A percentile compares a stretch with the other conserved stretches of the same genome.
phyloP scores from a whole-genome alignment of 2,329 filamentous ascomycete genomes.

The Sclerotinia borealis region DNA sequence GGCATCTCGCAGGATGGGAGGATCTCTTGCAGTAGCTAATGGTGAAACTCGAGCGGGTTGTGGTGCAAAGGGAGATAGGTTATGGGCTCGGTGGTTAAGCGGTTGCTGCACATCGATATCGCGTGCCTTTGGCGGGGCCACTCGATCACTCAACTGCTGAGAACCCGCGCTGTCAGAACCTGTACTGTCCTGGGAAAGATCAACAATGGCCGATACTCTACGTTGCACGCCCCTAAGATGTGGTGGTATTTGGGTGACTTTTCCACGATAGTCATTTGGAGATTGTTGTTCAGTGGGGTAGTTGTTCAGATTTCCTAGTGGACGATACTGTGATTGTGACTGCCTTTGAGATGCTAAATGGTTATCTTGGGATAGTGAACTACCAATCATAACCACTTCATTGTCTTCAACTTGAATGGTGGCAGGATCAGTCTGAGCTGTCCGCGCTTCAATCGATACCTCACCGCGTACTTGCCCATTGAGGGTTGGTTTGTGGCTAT shows the following conservation, averaged over 20 bases:
- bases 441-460: constrained; percentile 20
- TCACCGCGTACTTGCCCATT: constrained; percentile 23
- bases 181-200: constrained; percentile 11
- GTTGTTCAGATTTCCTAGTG: background rate
- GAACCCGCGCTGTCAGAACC: constrained; percentile 2
- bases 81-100: constrained; percentile 54
- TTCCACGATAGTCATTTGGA: constrained; percentile 1
- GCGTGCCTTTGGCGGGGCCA: constrained; percentile 32
- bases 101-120: constrained; percentile 36
- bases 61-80: constrained; percentile 66
- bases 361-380: constrained; percentile 30
- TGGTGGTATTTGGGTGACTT: background rate
- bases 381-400: constrained; percentile 26
- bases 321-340: constrained; percentile 17
- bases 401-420: constrained; percentile 21
- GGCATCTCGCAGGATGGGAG: constrained; percentile 28
- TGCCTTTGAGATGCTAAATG: constrained; percentile 22
- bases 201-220: constrained; percentile 12
- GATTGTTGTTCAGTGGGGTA: constrained; percentile 3
- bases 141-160: constrained; percentile 34
- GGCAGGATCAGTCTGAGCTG: constrained; percentile 19
- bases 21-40: constrained; percentile 42
- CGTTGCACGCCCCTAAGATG: background rate
- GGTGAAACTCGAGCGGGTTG: constrained; percentile 66
- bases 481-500: constrained; percentile 24